Evolutionary conservation across 2,329 filamentous ascomycete species (phyloP).

Genomic region (Macroventuria anomochaeta): DNA sequence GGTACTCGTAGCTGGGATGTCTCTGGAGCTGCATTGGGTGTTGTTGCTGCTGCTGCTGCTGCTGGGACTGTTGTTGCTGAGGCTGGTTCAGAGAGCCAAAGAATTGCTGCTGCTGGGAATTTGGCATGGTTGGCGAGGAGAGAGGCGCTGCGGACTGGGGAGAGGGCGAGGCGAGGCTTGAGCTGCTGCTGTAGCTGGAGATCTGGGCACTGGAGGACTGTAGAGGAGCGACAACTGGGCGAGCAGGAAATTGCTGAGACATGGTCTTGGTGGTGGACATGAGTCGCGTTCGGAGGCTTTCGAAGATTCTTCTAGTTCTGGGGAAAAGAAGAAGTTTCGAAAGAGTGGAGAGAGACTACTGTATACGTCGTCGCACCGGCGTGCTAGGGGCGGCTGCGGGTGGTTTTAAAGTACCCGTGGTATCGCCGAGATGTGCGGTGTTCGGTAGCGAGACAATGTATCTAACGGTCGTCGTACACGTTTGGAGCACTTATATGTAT

Average conservation of each 20-base stretch:
- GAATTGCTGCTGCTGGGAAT: conserved; percentile 7
- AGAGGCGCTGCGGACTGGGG: conserved; percentile 43
- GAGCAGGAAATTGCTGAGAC: conserved; percentile 29
- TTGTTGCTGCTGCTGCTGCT: conserved; percentile 37
- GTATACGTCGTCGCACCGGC: conserved; percentile 6
- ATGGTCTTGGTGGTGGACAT: conserved; percentile 29
- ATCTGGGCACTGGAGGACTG: conserved; percentile 38
- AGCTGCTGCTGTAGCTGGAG: conserved; percentile 52
- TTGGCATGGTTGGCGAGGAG: conserved; percentile 40
- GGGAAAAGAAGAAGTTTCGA: conserved; percentile 14
- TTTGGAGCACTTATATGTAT: neutral
- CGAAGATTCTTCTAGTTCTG: conserved; percentile 10
- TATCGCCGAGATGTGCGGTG: conserved; percentile 12
- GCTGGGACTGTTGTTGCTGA: conserved; percentile 44
- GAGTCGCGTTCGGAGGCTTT: neutral
- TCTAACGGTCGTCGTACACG: conserved; percentile 1
- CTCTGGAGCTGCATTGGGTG: conserved; percentile 38
- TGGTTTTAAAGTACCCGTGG: conserved; percentile 9
- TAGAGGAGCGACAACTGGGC: conserved; percentile 47
- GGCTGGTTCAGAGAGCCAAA: conserved; percentile 31
- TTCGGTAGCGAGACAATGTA: neutral
- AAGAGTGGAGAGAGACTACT: conserved; percentile 15
- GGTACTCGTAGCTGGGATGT: conserved; percentile 43
- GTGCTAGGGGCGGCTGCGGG: conserved; percentile 14
- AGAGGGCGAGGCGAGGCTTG: conserved; percentile 47